phyloP scores from a whole-genome alignment of 2,329 filamentous ascomycete species.

The Colletotrichum incanum region DNA sequence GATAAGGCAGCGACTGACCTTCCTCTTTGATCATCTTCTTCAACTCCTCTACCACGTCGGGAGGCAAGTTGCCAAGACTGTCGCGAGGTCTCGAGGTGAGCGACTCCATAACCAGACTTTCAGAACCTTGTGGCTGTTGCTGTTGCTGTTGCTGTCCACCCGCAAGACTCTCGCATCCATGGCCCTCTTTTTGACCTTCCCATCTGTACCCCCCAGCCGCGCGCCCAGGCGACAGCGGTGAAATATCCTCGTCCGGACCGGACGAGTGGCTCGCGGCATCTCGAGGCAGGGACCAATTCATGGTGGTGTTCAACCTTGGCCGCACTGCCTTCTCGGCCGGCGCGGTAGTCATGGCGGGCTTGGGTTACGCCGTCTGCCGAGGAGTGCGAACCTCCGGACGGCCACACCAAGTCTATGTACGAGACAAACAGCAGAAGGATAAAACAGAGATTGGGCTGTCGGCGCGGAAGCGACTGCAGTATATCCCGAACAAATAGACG shows the following conservation, averaged over 20 bases:
- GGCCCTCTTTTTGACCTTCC: conserved; percentile 31
- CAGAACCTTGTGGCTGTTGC: conserved; percentile 2
- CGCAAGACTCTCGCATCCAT: neutral
- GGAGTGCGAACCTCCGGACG: conserved; percentile 10
- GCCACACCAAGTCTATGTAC: conserved; percentile 5
- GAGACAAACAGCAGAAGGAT: conserved; percentile 10
- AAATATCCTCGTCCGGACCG: conserved; percentile 14
- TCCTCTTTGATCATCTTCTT: conserved; percentile 47
- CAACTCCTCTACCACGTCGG: conserved; percentile 44
- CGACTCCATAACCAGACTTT: conserved; percentile 2
- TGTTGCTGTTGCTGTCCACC: neutral
- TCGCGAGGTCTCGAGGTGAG: conserved; percentile 21
- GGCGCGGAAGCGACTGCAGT: neutral
- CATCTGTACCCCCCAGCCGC: conserved; percentile 6
- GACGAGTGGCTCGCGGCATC: neutral
- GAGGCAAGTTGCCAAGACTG: conserved; percentile 35
- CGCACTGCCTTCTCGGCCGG: conserved; percentile 19
- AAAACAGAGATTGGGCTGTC: conserved; percentile 14
- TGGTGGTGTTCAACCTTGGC: conserved; percentile 24
- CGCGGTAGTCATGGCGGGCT: conserved; percentile 13
- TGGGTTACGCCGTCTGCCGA: conserved; percentile 25
- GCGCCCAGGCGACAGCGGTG: conserved; percentile 6
- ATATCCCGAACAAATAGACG: neutral
- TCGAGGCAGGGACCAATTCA: conserved; percentile 19
- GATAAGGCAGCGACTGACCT: conserved; percentile 1